Evolutionary conservation across 805 yeast genomes (phyloP).

Genomic region (Priceomyces haplophilus): DNA sequence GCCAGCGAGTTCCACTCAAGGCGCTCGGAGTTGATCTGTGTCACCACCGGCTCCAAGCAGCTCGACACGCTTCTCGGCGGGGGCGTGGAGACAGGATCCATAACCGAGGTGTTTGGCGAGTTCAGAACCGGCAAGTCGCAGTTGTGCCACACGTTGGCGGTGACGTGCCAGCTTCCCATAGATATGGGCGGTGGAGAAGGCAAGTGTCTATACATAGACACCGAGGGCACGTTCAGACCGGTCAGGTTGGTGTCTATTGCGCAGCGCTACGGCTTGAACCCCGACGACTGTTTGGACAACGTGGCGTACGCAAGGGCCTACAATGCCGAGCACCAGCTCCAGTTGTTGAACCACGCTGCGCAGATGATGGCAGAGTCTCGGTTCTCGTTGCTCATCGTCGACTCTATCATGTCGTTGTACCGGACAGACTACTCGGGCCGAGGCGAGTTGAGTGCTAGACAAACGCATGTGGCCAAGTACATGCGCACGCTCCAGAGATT

Average conservation of each 20-base stretch:
- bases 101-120: constrained; percentile 95
- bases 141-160: constrained; percentile 93
- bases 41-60: constrained; percentile 94
- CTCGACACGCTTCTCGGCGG: constrained; percentile 92
- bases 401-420: constrained; percentile 93
- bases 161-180: constrained; percentile 92
- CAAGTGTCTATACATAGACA: constrained; percentile 90
- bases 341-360: constrained; percentile 83
- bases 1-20: constrained; percentile 92
- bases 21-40: constrained; percentile 83
- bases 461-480: constrained; percentile 88
- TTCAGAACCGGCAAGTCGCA: constrained; percentile 98
- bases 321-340: constrained; percentile 93
- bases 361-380: constrained; percentile 95
- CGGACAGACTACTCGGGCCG: constrained; percentile 94
- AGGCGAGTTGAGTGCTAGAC: constrained; percentile 94
- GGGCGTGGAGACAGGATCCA: constrained; percentile 95
- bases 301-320: constrained; percentile 97
- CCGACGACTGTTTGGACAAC: constrained; percentile 91
- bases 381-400: constrained; percentile 88
- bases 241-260: constrained; percentile 86
- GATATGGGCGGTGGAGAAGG: constrained; percentile 99
- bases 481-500: constrained; percentile 88
- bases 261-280: constrained; percentile 84
- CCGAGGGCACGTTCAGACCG: constrained; percentile 97